phyloP scores from a whole-genome alignment of 2,329 filamentous ascomycete species.

The Sclerotinia glacialis region DNA sequence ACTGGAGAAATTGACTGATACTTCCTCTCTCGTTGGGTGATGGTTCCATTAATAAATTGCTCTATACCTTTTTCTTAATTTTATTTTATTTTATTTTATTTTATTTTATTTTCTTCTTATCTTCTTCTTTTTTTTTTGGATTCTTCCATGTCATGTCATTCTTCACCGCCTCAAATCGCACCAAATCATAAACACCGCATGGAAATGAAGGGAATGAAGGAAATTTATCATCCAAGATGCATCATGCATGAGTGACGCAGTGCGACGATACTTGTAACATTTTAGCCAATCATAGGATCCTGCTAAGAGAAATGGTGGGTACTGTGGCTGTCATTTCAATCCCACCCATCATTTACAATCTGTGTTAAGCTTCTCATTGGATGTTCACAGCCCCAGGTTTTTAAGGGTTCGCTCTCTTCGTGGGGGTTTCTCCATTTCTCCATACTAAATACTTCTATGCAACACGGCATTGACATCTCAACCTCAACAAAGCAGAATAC shows the following conservation, averaged over 20 bases:
- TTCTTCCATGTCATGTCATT: conserved; percentile 17
- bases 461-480: conserved; percentile 11
- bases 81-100: no score
- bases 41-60: not conserved
- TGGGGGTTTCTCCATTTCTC: not conserved
- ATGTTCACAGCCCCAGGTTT: not conserved
- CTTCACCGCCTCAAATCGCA: conserved; percentile 13
- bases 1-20: not conserved
- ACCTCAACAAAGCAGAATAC: conserved; percentile 9
- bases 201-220: not conserved
- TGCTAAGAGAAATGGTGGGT: not conserved
- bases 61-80: no score
- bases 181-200: not conserved
- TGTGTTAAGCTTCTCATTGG: not conserved
- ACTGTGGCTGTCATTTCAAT: conserved; percentile 7
- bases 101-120: no score
- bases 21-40: not conserved
- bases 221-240: not conserved
- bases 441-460: not conserved
- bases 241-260: conserved; percentile 2
- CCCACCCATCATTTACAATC: not conserved
- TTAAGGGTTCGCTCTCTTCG: not conserved
- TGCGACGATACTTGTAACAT: not conserved
- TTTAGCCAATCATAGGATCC: not conserved
- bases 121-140: not conserved